phyloP scores from a whole-genome alignment of 2,329 filamentous ascomycete genomes.

The Pezicula neosporulosa region DNA sequence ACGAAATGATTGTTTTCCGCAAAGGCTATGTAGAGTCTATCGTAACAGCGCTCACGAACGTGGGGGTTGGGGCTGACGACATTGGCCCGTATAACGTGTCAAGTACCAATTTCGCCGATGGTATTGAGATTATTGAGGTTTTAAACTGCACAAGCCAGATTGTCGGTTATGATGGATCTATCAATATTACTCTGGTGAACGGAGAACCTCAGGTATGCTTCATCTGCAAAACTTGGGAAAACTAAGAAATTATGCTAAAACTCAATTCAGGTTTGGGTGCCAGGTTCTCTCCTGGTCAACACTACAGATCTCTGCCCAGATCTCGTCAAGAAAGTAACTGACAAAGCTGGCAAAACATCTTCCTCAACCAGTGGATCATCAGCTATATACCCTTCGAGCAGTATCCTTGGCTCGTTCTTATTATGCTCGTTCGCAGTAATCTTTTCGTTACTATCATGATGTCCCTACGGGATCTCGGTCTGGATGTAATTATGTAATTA shows the following conservation, averaged over 20 bases:
- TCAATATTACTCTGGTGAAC: conserved; percentile 6
- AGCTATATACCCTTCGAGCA: no score
- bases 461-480: no score
- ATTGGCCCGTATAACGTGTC: conserved; percentile 9
- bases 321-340: neutral
- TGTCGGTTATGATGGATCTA: conserved; percentile 2
- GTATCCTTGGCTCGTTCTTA: no score
- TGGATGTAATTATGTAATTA: no score
- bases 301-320: conserved; percentile 1
- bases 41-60: conserved; percentile 11
- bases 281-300: neutral
- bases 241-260: neutral
- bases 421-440: no score
- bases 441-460: no score
- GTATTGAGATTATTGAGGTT: conserved; percentile 11
- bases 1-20: conserved; percentile 12
- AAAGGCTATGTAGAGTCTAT: conserved; percentile 11
- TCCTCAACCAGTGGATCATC: no score
- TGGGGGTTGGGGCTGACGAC: conserved; percentile 1
- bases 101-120: conserved; percentile 10
- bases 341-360: neutral
- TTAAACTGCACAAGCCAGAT: conserved; percentile 3
- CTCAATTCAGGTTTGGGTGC: conserved; percentile 1
- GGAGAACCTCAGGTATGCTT: conserved; percentile 7
- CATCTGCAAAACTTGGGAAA: neutral